phyloP scores from a whole-genome alignment of 257 asterid species.

The Nicotiana noctiflora region DNA sequence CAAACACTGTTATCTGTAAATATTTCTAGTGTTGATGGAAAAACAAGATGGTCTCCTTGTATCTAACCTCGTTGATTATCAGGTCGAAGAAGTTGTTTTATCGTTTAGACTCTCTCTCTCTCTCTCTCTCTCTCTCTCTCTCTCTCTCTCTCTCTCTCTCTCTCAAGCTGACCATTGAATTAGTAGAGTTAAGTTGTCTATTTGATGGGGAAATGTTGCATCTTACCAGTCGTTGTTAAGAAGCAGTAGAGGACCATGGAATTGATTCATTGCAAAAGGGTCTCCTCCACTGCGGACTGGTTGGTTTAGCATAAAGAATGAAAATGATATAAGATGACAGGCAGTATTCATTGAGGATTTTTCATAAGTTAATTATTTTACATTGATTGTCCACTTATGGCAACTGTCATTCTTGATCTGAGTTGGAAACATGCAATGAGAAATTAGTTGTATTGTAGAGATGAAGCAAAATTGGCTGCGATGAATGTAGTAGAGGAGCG shows the following conservation, averaged over 20 bases:
- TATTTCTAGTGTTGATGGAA: neutral
- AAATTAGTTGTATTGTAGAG: too few species aligned
- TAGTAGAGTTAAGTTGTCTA: neutral
- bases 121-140: neutral
- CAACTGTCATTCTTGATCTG: neutral
- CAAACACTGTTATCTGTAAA: neutral
- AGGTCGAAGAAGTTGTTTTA: neutral
- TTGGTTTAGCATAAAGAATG: neutral
- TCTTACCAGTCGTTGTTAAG: too few species aligned
- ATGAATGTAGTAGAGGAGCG: too few species aligned
- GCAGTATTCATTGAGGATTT: neutral
- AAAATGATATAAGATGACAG: neutral
- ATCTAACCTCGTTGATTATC: neutral
- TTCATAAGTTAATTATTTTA: too few species aligned
- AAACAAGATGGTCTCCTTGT: neutral
- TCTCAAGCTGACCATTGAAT: neutral
- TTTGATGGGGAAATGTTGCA: neutral
- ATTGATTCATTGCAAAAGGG: neutral
- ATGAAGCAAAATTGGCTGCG: too few species aligned
- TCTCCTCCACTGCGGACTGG: conserved; percentile 80
- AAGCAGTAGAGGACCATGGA: too few species aligned
- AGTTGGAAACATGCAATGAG: neutral
- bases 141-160: too few species aligned
- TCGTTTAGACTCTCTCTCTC: neutral
- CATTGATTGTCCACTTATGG: neutral